Percentiles rank a stretch among this genome's conserved stretches.
Evolutionary conservation across 2,329 filamentous ascomycete species (phyloP).

Genomic region (Verticillium nubilum): DNA sequence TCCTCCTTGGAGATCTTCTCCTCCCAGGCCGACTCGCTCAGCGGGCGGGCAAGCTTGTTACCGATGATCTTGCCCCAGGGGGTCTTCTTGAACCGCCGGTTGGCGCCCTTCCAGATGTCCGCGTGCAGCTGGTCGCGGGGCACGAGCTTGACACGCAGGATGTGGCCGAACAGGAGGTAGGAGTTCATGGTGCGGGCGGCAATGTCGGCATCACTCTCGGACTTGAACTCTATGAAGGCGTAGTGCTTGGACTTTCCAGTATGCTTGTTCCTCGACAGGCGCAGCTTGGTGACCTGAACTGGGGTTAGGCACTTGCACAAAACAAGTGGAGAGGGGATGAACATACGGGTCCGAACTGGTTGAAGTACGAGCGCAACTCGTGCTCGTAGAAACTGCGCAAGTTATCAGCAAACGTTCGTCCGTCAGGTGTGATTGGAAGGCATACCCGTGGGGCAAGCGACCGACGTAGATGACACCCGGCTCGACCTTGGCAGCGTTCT

Average conservation of each 20-base stretch:
- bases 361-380: slow-evolving; percentile 90
- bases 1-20: slow-evolving; percentile 69
- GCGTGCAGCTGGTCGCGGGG: slow-evolving; percentile 72
- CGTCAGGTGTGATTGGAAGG: background rate
- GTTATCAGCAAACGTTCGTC: slow-evolving; percentile 12
- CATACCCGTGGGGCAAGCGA: slow-evolving; percentile 66
- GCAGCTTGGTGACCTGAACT: slow-evolving; percentile 18
- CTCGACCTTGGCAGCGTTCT: slow-evolving; percentile 37
- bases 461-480: slow-evolving; percentile 86
- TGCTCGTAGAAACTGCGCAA: slow-evolving; percentile 82
- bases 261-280: slow-evolving; percentile 85
- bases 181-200: slow-evolving; percentile 96
- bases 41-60: slow-evolving; percentile 65
- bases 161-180: slow-evolving; percentile 91
- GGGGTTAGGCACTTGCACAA: background rate
- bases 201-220: slow-evolving; percentile 70
- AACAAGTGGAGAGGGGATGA: background rate
- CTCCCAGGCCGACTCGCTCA: slow-evolving; percentile 72
- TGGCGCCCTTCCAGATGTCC: slow-evolving; percentile 83
- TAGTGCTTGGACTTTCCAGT: slow-evolving; percentile 91
- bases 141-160: slow-evolving; percentile 80
- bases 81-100: slow-evolving; percentile 76
- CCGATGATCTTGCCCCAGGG: slow-evolving; percentile 77
- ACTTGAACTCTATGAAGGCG: slow-evolving; percentile 87
- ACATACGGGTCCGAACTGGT: slow-evolving; percentile 78